Percentiles rank a stretch among this genome's conserved stretches.
These are phyloP conservation scores for Coemansia sp. DNA, from an alignment of 192 early-diverging fungal species.

Conservation along the genomic window DNA sequence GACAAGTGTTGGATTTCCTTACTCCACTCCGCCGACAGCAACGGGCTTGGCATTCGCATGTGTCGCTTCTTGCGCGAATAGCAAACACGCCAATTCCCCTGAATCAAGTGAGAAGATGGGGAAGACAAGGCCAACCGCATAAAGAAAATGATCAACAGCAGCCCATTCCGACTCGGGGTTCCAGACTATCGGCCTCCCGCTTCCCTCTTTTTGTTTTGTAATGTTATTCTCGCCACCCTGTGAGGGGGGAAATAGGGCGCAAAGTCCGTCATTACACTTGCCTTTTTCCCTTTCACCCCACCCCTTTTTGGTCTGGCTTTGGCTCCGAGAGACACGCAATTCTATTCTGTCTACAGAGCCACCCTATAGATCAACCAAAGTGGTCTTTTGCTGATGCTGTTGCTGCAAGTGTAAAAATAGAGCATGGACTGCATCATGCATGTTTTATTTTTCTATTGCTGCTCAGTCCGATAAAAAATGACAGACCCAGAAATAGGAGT, in stretches of 20 bases:
- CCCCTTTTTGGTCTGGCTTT: background rate
- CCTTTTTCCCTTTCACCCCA: background rate
- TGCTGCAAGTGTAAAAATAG: no score
- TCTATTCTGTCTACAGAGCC: no score
- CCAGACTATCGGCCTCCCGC: background rate
- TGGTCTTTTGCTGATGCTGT: no score
- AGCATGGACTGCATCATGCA: no score
- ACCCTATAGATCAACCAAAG: no score
- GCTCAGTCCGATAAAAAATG: no score
- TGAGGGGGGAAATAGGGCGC: no score
- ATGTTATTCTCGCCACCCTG: no score
- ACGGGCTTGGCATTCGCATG: constrained; percentile 1
- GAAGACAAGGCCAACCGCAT: background rate
- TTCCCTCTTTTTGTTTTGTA: no score
- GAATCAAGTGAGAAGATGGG: constrained; percentile 5
- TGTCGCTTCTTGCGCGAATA: background rate
- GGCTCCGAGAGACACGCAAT: background rate
- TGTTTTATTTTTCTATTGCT: no score
- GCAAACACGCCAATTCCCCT: background rate
- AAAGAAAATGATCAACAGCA: constrained; percentile 1
- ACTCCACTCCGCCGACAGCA: background rate
- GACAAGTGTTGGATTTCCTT: background rate
- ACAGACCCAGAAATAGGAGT: no score
- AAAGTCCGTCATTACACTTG: no score
- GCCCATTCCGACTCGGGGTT: constrained; percentile 5